phyloP scores from a whole-genome alignment of 164 flowering plant genomes.

The Vitis amurensis region DNA sequence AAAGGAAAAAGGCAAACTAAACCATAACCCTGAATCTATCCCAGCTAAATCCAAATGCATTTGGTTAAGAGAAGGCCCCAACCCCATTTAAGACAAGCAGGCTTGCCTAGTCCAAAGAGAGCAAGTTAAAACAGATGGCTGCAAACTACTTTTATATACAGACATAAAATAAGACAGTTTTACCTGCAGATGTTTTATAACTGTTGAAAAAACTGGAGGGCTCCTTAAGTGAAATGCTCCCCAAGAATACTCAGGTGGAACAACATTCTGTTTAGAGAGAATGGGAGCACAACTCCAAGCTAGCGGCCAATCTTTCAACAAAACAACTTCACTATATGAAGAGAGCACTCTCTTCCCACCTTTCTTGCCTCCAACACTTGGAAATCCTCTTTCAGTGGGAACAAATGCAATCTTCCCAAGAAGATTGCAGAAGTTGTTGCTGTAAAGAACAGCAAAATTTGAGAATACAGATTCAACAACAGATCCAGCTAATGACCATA shows the following conservation, averaged over 20 bases:
- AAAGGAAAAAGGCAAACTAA: too few species aligned
- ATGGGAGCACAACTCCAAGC: conserved; percentile 94
- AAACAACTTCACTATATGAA: conserved; percentile 77
- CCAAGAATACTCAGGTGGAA: conserved; percentile 97
- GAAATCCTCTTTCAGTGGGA: conserved; percentile 88
- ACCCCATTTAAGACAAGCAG: too few species aligned
- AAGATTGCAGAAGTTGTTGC: conserved; percentile 75
- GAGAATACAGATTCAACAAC: conserved; percentile 69
- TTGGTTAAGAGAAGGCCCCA: too few species aligned
- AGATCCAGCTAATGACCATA: conserved; percentile 76
- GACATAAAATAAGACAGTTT: background rate
- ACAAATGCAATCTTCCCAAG: conserved; percentile 82
- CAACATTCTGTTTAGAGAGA: conserved; percentile 54
- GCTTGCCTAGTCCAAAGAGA: too few species aligned
- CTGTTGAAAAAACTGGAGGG: conserved; percentile 79
- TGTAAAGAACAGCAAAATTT: conserved; percentile 82
- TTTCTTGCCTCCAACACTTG: conserved; percentile 64
- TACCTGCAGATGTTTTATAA: conserved; percentile 89
- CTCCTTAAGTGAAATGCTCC: conserved; percentile 82
- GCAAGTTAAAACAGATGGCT: too few species aligned
- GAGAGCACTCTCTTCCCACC: conserved; percentile 81
- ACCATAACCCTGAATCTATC: too few species aligned
- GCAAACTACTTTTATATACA: background rate
- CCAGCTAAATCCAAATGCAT: too few species aligned
- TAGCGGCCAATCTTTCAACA: conserved; percentile 92